Conservation (phyloP, 2,329 filamentous ascomycete genomes). For the Byssochlamys sp. region DNA sequence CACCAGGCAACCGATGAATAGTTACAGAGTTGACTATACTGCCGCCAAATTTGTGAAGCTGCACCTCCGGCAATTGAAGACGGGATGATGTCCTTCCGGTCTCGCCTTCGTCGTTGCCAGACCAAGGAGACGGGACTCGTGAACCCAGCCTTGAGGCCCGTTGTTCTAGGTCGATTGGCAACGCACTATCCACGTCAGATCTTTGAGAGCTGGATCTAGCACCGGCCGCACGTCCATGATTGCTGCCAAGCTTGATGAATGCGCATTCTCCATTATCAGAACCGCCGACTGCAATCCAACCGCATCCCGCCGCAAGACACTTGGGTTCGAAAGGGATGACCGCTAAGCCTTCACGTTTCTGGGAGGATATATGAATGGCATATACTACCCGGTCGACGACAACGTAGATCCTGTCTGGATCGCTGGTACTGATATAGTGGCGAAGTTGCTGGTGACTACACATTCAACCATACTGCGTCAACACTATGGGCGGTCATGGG, state of each 20-base stretch:
- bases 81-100: constrained; percentile 10
- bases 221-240: constrained; percentile 27
- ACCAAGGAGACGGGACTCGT: constrained; percentile 15
- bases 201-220: constrained; percentile 26
- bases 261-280: constrained; percentile 76
- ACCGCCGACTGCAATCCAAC: constrained; percentile 85
- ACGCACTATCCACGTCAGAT: constrained; percentile 47
- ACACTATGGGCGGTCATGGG: constrained; percentile 3
- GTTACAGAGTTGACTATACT: constrained; percentile 60
- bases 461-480: constrained; percentile 6
- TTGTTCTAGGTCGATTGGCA: constrained; percentile 44
- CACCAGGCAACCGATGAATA: constrained; percentile 46
- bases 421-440: constrained; percentile 74
- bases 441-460: constrained; percentile 51
- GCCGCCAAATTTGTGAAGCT: constrained; percentile 51
- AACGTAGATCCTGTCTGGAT: constrained; percentile 72
- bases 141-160: constrained; percentile 14
- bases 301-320: constrained; percentile 75
- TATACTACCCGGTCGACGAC: constrained; percentile 68
- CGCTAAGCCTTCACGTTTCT: constrained; percentile 63
- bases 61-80: constrained; percentile 37
- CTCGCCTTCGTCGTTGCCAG: constrained; percentile 11
- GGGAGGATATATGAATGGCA: constrained; percentile 58
- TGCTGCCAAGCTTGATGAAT: constrained; percentile 54
- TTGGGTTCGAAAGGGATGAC: constrained; percentile 63